These are phyloP conservation scores for Coprinopsis marcescibilis DNA, from an alignment of 768 basidiomycete species.

Conservation along the genomic window DNA sequence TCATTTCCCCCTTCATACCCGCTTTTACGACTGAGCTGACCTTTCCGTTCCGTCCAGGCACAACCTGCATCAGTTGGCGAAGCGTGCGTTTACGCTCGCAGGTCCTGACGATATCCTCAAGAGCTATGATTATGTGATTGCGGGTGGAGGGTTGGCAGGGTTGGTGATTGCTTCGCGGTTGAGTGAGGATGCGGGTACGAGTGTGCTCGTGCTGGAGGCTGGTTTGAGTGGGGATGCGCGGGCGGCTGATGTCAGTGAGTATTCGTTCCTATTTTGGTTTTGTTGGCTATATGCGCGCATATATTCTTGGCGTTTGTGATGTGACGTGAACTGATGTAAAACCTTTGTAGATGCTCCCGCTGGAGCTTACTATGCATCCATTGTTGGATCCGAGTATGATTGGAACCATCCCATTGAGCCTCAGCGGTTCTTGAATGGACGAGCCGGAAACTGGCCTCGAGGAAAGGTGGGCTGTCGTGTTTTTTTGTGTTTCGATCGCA, in stretches of 20 bases:
- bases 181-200: slow-evolving; percentile 25
- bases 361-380: slow-evolving; percentile 42
- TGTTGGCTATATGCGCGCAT: background rate
- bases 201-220: slow-evolving; percentile 36
- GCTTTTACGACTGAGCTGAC: background rate
- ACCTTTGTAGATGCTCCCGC: slow-evolving; percentile 44
- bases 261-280: background rate
- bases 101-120: slow-evolving; percentile 4
- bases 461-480: slow-evolving; percentile 39
- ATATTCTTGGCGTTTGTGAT: background rate
- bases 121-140: slow-evolving; percentile 50
- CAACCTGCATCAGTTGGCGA: background rate
- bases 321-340: too few relatives aligned
- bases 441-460: slow-evolving; percentile 43
- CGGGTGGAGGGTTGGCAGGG: slow-evolving; percentile 28
- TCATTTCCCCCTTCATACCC: background rate
- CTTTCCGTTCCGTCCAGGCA: background rate
- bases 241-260: slow-evolving; percentile 24
- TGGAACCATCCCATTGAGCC: slow-evolving; percentile 41
- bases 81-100: slow-evolving; percentile 12
- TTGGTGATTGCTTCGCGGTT: slow-evolving; percentile 29
- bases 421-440: slow-evolving; percentile 36
- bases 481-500: background rate
- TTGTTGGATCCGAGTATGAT: slow-evolving; percentile 41
- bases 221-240: slow-evolving; percentile 28